Evolutionary conservation across 495 filamentous ascomycete species (phyloP).

Genomic region (Daldinia bambusicola): DNA sequence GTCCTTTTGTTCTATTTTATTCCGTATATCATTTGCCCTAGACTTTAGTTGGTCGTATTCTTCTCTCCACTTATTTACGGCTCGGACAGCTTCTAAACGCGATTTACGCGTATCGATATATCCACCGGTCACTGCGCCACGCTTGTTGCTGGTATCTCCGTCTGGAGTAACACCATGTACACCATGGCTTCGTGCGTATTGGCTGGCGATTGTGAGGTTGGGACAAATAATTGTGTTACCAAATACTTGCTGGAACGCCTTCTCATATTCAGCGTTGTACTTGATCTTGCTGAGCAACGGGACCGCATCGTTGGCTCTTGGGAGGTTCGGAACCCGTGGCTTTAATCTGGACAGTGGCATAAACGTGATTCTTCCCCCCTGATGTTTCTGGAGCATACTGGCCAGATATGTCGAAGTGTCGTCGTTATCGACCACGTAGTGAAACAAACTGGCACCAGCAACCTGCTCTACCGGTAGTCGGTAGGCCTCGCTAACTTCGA

Average conservation of each 20-base stretch:
- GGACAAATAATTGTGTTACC: constrained; percentile 95
- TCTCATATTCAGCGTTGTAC: constrained; percentile 79
- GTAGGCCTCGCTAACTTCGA: constrained; percentile 85
- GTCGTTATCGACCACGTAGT: constrained; percentile 95
- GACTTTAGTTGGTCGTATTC: constrained; percentile 73
- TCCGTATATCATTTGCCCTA: constrained; percentile 52
- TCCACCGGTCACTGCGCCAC: constrained; percentile 93
- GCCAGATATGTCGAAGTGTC: constrained; percentile 84
- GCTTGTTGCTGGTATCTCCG: constrained; percentile 91
- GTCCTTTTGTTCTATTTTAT: constrained; percentile 77
- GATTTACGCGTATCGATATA: constrained; percentile 87
- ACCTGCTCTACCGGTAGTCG: constrained; percentile 91
- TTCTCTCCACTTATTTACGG: constrained; percentile 77
- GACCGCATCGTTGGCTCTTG: constrained; percentile 84
- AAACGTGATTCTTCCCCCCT: constrained; percentile 90
- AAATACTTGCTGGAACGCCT: constrained; percentile 92
- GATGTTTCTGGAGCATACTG: constrained; percentile 80
- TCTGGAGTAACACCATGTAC: constrained; percentile 94
- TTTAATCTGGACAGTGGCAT: constrained; percentile 88
- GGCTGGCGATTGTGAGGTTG: constrained; percentile 81
- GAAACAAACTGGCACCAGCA: constrained; percentile 91
- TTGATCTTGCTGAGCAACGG: constrained; percentile 87
- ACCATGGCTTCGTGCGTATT: constrained; percentile 89
- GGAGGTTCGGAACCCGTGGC: constrained; percentile 74
- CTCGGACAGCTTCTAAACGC: constrained; percentile 81